phyloP scores from a whole-genome alignment of 2,329 filamentous ascomycete genomes.

The Rutstroemia sp. region DNA sequence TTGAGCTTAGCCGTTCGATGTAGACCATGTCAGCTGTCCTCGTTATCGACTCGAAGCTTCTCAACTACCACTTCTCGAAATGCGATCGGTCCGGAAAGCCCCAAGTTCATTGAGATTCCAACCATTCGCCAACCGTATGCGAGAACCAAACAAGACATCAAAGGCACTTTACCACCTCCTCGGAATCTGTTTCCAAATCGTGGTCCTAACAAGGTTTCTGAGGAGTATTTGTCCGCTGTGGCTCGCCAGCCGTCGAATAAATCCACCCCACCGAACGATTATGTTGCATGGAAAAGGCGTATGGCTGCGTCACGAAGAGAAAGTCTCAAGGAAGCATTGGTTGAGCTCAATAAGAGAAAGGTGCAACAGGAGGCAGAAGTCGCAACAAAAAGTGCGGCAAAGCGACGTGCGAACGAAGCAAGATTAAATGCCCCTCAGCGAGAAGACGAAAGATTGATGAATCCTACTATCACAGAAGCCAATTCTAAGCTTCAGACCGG shows the following conservation, averaged over 20 bases:
- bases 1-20: conserved; percentile 27
- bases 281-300: conserved; percentile 55
- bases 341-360: conserved; percentile 62
- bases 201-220: conserved; percentile 52
- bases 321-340: conserved; percentile 65
- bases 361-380: conserved; percentile 32
- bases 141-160: conserved; percentile 41
- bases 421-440: conserved; percentile 58
- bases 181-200: conserved; percentile 65
- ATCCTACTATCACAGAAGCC: conserved; percentile 52
- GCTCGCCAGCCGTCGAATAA: conserved; percentile 43
- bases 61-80: conserved; percentile 36
- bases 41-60: conserved; percentile 34
- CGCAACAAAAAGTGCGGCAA: conserved; percentile 37
- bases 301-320: conserved; percentile 66
- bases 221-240: conserved; percentile 52
- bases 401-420: conserved; percentile 39
- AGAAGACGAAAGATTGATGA: conserved; percentile 70
- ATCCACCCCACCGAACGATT: conserved; percentile 22
- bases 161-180: conserved; percentile 77
- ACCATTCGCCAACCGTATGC: conserved; percentile 56
- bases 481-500: conserved; percentile 41
- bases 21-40: conserved; percentile 16
- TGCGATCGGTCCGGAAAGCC: conserved; percentile 73
- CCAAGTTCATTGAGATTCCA: conserved; percentile 78